Base-by-base conservation (phyloP, 2,329 filamentous ascomycete genomes). In the Botrytis medusae region DNA sequence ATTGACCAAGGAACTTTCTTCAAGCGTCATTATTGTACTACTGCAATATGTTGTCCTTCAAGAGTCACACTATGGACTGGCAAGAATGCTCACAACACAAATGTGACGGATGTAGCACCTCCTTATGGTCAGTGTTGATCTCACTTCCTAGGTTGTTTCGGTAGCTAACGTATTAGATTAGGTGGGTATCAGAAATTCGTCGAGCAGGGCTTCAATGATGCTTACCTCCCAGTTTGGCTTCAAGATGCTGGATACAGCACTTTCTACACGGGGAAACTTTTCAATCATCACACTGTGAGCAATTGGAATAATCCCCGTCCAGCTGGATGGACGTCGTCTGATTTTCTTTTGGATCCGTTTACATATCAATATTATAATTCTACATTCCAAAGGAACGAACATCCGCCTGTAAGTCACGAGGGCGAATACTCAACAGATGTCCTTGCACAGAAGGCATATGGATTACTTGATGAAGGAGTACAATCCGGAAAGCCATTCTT, bases 221-320 rank as follows among this genome's bases (percentile, higher is more conserved):
- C 90, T 51, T 93, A 91, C 74, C 84, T 93, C 0, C 91, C 91
- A 0, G 80, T 93, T 0, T 93, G 91, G 91, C 81, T 94, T n/a
- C 89, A 92, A 76, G 80, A 87, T 6, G 88, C 87, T 0, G 91
- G 90, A 0, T 93, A 93, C 79, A 87, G 88, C 76, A 93, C 91
- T 0, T 93, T 92, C 78, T 93, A 93, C 77, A 88, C 88, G 0
- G 92, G 90, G n/a, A 93, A 94, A 82, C 84, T 6, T 87, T 91
- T 91, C 82, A 93, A 93, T 76, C 84, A 86, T 0, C 90, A 92
- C 69, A 87, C 83, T 0, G 83, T 87, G 2, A 78, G 84, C 0
- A 93, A 91, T 74, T 93, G 92, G 78, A 82, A 91, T 78, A 83
- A 83, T 0, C 90, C 90, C 0, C 85, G 84, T 60, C 84, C 87